Percentiles rank a stretch among this genome's conserved stretches.
Evolutionary conservation across 179 eudicot species (phyloP).

Genomic region (Beta macrorhiza): DNA sequence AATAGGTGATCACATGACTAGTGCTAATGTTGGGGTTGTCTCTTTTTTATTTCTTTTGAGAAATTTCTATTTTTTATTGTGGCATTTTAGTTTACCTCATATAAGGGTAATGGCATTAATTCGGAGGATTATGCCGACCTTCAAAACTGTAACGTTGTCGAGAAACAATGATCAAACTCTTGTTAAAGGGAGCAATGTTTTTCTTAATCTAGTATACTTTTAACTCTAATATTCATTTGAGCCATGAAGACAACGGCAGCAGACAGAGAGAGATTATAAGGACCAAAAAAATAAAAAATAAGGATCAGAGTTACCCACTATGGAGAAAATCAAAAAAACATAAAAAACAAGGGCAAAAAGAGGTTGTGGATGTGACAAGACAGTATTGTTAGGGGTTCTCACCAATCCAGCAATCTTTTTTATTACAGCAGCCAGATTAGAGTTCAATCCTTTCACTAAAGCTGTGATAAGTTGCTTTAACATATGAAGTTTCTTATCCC

Average conservation of each 20-base stretch:
- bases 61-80: neutral
- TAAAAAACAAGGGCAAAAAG: neutral
- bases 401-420: constrained; percentile 94
- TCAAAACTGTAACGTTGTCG: neutral
- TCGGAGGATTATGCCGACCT: neutral
- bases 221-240: neutral
- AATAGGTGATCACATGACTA: neutral
- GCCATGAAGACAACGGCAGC: neutral
- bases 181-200: neutral
- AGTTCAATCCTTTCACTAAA: constrained; percentile 74
- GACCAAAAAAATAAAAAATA: neutral
- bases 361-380: neutral
- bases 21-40: neutral
- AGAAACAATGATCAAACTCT: neutral
- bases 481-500: constrained; percentile 86
- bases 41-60: neutral
- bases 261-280: neutral
- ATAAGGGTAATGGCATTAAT: neutral
- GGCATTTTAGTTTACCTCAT: neutral
- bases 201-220: no score
- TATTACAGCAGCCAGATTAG: constrained; percentile 71
- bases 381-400: constrained; percentile 28
- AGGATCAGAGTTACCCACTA: neutral
- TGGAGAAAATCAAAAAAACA: neutral
- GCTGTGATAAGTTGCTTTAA: constrained; percentile 73